Conservation (phyloP, 371 early-diverging fungal species). For the Dichotomocladium elegans region DNA sequence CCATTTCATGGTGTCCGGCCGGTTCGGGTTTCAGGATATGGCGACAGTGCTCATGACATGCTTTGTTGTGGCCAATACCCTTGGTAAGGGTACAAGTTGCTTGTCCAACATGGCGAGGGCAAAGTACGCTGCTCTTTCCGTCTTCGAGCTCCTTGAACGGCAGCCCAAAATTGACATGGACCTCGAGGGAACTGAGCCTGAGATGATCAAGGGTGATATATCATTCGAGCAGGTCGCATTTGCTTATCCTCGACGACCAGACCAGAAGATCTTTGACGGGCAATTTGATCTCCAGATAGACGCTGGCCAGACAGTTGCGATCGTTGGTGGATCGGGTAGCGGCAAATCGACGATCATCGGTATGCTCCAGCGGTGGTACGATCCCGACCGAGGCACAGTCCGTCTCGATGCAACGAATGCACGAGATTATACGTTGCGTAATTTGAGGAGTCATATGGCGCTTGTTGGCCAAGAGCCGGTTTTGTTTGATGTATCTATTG, state of each 20-base stretch:
- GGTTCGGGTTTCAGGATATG: conserved; percentile 19
- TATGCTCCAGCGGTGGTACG: conserved; percentile 87
- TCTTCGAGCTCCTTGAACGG: conserved; percentile 71
- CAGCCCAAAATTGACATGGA: conserved; percentile 56
- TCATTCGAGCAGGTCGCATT: conserved; percentile 62
- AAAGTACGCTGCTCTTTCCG: conserved; percentile 70
- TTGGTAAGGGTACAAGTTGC: conserved; percentile 53
- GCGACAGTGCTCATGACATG: conserved; percentile 63
- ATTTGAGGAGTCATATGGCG: conserved; percentile 68
- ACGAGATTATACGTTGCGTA: conserved; percentile 48
- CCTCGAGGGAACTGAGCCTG: conserved; percentile 19
- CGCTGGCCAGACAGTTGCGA: conserved; percentile 75
- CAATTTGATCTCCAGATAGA: conserved; percentile 62
- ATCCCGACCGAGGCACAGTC: conserved; percentile 59
- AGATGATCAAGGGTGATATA: conserved; percentile 25
- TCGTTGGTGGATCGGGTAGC: conserved; percentile 81
- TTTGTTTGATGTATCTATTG: conserved; percentile 73
- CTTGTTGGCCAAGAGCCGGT: conserved; percentile 88
- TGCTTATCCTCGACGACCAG: conserved; percentile 68
- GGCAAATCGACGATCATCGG: conserved; percentile 84
- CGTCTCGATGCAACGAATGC: conserved; percentile 64
- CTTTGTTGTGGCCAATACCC: conserved; percentile 64
- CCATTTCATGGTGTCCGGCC: conserved; percentile 19
- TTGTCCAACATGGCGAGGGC: conserved; percentile 67
- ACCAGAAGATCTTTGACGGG: conserved; percentile 71